These are phyloP conservation scores for Hymenoscyphus occultus DNA, from an alignment of 2,329 filamentous ascomycete genomes.

Conservation along the genomic window DNA sequence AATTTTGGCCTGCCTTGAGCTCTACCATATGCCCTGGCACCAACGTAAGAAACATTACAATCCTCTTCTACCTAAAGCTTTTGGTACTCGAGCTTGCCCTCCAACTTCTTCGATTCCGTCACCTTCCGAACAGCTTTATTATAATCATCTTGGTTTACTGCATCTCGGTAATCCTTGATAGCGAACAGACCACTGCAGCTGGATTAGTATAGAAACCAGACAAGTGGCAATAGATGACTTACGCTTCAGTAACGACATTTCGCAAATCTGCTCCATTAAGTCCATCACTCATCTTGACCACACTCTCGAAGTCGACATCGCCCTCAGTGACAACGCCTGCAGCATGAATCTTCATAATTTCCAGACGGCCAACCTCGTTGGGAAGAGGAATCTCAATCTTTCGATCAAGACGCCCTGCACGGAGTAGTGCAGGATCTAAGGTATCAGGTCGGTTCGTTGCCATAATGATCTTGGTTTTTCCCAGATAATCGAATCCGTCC, in stretches of 20 bases:
- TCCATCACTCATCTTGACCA: slow-evolving; percentile 99
- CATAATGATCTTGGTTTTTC: slow-evolving; percentile 99
- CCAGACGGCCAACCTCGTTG: slow-evolving; percentile 92
- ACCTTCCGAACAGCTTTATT: slow-evolving; percentile 99
- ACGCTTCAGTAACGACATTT: slow-evolving; percentile 98
- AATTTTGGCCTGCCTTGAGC: slow-evolving; percentile 18
- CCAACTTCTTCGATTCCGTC: slow-evolving; percentile 94
- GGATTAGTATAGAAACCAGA: slow-evolving; percentile 29
- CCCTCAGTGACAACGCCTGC: slow-evolving; percentile 83
- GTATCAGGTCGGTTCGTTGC: slow-evolving; percentile 97
- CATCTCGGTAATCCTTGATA: slow-evolving; percentile 96
- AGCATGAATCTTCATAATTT: slow-evolving; percentile 98
- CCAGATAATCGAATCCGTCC: slow-evolving; percentile 97
- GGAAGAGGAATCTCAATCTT: slow-evolving; percentile 98
- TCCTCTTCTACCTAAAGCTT: slow-evolving; percentile 62
- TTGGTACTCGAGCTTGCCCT: slow-evolving; percentile 97
- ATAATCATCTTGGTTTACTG: slow-evolving; percentile 97
- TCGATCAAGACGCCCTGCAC: slow-evolving; percentile 88
- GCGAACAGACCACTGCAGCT: slow-evolving; percentile 77
- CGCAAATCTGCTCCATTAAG: slow-evolving; percentile 96
- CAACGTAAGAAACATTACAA: slow-evolving; percentile 24
- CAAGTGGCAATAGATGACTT: slow-evolving; percentile 44
- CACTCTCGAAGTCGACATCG: slow-evolving; percentile 97
- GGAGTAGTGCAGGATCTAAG: slow-evolving; percentile 85
- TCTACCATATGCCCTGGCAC: slow-evolving; percentile 30